Conservation (phyloP, 331 rosid species). For the Saraca asoca region DNA sequence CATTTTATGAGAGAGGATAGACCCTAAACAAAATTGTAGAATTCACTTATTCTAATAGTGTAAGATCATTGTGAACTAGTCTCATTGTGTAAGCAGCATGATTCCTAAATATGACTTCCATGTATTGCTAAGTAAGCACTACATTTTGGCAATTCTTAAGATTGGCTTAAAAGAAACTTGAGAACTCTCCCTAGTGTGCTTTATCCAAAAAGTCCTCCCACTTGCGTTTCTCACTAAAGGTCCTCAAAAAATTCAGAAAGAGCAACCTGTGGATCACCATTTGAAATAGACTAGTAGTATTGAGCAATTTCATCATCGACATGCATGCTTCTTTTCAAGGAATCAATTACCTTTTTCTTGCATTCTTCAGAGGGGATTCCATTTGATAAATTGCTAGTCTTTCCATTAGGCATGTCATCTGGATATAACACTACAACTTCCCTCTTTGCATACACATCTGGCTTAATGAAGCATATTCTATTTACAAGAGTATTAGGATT, state of each 20-base stretch:
- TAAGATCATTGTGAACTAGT: too few relatives aligned
- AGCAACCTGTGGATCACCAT: slow-evolving; percentile 89
- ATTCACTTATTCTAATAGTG: too few relatives aligned
- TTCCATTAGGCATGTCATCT: slow-evolving; percentile 55
- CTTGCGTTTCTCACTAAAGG: slow-evolving; percentile 73
- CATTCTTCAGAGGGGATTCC: slow-evolving; percentile 51
- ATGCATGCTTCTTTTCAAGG: slow-evolving; percentile 83
- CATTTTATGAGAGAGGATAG: too few relatives aligned
- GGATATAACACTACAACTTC: slow-evolving; percentile 88
- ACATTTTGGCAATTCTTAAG: too few relatives aligned
- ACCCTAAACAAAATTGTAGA: too few relatives aligned
- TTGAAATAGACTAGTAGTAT: slow-evolving; percentile 74
- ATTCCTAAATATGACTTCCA: too few relatives aligned
- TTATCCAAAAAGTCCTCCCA: too few relatives aligned
- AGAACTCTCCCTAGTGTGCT: too few relatives aligned
- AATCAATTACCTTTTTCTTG: slow-evolving; percentile 67
- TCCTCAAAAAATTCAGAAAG: slow-evolving; percentile 73
- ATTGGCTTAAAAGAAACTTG: too few relatives aligned
- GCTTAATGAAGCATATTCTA: slow-evolving; percentile 73
- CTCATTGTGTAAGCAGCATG: too few relatives aligned
- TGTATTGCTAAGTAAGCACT: too few relatives aligned
- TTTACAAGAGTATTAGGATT: slow-evolving; percentile 58
- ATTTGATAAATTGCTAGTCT: slow-evolving; percentile 27
- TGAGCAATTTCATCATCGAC: slow-evolving; percentile 87
- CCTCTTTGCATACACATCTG: slow-evolving; percentile 73